phyloP scores from a whole-genome alignment of 169 alveolate genomes.

The Cyclospora cayetanensis region DNA sequence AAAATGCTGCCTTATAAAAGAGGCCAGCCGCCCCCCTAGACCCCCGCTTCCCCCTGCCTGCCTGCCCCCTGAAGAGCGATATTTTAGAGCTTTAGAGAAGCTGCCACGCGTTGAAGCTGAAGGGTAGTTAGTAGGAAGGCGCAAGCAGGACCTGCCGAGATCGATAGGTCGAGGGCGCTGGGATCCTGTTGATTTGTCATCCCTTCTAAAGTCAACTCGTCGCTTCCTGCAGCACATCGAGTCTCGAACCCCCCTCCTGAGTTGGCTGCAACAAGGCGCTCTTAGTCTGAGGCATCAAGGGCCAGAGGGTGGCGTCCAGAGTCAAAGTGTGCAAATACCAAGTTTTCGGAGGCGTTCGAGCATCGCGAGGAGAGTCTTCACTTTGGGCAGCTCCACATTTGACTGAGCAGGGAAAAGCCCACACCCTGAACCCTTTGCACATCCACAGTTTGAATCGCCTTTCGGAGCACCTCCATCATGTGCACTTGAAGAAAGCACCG shows the following conservation, averaged over 20 bases:
- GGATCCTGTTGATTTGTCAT: neutral
- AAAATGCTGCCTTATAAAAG: too few relatives aligned
- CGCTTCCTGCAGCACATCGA: constrained; percentile 16
- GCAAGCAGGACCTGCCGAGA: constrained; percentile 1
- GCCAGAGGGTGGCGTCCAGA: neutral
- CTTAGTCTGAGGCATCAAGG: neutral
- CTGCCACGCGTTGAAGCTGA: too few relatives aligned
- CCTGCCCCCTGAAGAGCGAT: too few relatives aligned
- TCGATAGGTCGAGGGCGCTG: constrained; percentile 4
- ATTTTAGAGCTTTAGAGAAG: too few relatives aligned
- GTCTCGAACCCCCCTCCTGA: neutral
- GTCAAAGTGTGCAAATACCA: neutral
- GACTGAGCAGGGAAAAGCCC: constrained; percentile 20
- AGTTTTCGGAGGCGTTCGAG: constrained; percentile 37
- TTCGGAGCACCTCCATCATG: too few relatives aligned
- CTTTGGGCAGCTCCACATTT: constrained; percentile 48
- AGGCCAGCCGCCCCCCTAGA: too few relatives aligned
- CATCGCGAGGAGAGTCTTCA: constrained; percentile 13
- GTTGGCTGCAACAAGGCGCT: neutral
- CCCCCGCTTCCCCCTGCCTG: too few relatives aligned
- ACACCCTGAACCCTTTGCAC: constrained; percentile 37
- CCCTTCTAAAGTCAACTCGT: constrained; percentile 7
- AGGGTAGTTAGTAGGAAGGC: too few relatives aligned
- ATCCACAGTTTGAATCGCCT: too few relatives aligned
- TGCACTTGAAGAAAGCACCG: too few relatives aligned